Conservation (phyloP, 495 filamentous ascomycete genomes). For the Penicillium psychrofluorescens region DNA sequence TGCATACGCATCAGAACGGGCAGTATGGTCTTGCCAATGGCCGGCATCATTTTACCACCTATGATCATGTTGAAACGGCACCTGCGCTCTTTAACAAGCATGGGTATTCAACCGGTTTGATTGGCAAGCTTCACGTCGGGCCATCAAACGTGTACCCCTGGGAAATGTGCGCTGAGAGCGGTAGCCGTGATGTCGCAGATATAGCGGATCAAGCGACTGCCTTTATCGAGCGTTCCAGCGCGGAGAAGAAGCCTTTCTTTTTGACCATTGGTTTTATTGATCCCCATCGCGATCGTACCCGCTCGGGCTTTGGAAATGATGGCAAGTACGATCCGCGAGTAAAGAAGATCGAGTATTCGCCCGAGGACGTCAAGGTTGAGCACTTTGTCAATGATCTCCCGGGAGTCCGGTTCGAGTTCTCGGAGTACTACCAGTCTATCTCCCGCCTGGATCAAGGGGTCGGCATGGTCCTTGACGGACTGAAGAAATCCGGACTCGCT, state of each 20-base stretch:
- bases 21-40: slow-evolving; percentile 33
- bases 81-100: slow-evolving; percentile 25
- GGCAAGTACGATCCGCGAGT: slow-evolving; percentile 12
- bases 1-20: slow-evolving; percentile 41
- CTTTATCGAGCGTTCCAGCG: slow-evolving; percentile 26
- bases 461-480: slow-evolving; percentile 27
- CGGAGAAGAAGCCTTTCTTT: slow-evolving; percentile 25
- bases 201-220: slow-evolving; percentile 25
- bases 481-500: slow-evolving; percentile 18
- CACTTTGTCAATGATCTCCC: slow-evolving; percentile 29
- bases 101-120: slow-evolving; percentile 35
- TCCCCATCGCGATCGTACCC: slow-evolving; percentile 33
- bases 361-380: slow-evolving; percentile 25
- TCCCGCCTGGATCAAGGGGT: slow-evolving; percentile 33
- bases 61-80: slow-evolving; percentile 31
- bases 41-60: slow-evolving; percentile 34
- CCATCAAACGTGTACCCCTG: slow-evolving; percentile 31
- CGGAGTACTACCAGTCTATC: slow-evolving; percentile 37
- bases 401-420: slow-evolving; percentile 29
- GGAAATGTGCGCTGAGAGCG: slow-evolving; percentile 29
- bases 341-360: slow-evolving; percentile 4
- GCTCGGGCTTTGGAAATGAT: slow-evolving; percentile 36
- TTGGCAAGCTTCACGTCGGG: slow-evolving; percentile 43
- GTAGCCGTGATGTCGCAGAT: slow-evolving; percentile 21
- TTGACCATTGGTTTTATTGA: slow-evolving; percentile 38